Evolutionary conservation across 331 rosid genomes (phyloP), one percentile per base, ranked within the genome.

Genomic region (Malus hybrid): DNA sequence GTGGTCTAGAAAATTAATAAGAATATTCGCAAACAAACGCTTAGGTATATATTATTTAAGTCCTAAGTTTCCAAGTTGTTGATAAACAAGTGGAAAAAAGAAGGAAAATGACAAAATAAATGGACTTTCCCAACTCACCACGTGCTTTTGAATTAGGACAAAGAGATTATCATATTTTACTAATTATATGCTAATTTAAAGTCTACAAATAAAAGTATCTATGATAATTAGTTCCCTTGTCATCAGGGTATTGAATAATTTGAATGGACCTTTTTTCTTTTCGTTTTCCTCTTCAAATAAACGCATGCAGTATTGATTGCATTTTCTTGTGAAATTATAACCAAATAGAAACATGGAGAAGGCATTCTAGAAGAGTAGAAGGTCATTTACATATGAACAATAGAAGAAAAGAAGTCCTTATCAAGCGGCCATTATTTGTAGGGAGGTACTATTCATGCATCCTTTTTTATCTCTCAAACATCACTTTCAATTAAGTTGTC

Each of bases 401-500:
- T 52, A 52, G 57, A 50, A 16, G 56, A 50, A 50, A 12, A 50
- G 13, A 42, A 42, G 46, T 42, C 46, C 42, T 42, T 42, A 42
- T 42, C 46, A 42, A 50, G 16, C 55, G 19, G 7, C 54, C 54
- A 48, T 48, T 48, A 18, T 39, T 39, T 39, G 44, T 39, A 9
- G 44, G 12, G 12, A 39, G 44, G 44, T 2, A 39, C 44, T 39
- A 39, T 9, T 36, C 44, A 36, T 36, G 44, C 44, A 36, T 0
- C 44, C 0, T 8, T 36, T 36, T 36, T 39, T 39, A 39, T 9
- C 3, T 39, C 12, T 39, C 4, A 39, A 3, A 39, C 44, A 9
- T 0, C 44, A 0, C 1, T 39, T 0, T 39, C 0, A 9, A 39
- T 33, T 39, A 0, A 39, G 0, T 0, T 39, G 1, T 39, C 44